Evolutionary conservation across 1,284 basidiomycete species (phyloP), one percentile per base, ranked within the genome.

Genomic region (Albatrellus sp.): DNA sequence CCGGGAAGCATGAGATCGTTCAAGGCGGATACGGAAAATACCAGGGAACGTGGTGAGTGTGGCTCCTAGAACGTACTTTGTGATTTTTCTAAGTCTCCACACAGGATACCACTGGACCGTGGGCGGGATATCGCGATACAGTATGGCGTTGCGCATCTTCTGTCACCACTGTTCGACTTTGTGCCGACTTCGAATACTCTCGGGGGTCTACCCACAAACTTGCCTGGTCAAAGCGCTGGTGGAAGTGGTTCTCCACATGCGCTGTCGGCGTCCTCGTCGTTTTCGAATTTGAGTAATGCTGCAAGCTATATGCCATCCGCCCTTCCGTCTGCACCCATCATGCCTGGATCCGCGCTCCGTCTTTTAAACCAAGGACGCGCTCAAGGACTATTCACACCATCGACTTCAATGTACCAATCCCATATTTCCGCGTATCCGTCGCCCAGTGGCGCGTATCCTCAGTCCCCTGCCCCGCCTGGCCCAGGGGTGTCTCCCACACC

Each of bases 1-100:
- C 87, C 38, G 93, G 93, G 43, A 85, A 90, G 63, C 93, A 98
- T 63, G 94, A 99, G 65, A 98, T 98, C 63, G 91, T 99, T 10
- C 96, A 99, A 62, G 96, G 96, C 40, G 96, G 96, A 35, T 98
- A 98, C 59, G 96, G 96, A 37, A 97, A 97, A 67, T 99, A 98
- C 62, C 96, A 99, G 63, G 96, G 96, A 49, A 98, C 96, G 42
- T 99, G 96, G 94, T 92, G 55, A 60, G 70, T 58, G 33, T 42
- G n/a, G 10, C 41, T 36, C 6, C 36, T 38, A 45, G 30, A 44
- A 40, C 16, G 43, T 24, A 17, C 34, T 46, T 19, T 29, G 40
- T 37, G 30, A 34, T 34, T 44, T 43, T 44, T 45, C 47, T 52
- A 47, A 50, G 52, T 37, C 47, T 35, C 20, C 42, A 16, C 28